Percentiles rank a stretch among this genome's conserved stretches.
phyloP scores from a whole-genome alignment of 306 rosid genomes.

The Begonia loranthoides region DNA sequence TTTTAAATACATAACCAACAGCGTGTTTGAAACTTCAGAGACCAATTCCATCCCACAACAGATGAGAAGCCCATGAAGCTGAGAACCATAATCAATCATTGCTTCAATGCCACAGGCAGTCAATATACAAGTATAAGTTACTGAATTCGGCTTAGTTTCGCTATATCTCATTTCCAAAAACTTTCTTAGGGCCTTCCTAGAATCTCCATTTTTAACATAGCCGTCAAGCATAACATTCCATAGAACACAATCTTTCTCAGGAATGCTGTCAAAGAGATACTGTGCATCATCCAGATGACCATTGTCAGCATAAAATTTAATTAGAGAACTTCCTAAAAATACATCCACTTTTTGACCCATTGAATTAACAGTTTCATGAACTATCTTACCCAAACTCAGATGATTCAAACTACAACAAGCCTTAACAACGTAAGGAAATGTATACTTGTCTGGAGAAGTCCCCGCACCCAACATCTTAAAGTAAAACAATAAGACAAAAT shows the following conservation, averaged over 20 bases:
- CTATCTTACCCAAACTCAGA: conserved; percentile 35
- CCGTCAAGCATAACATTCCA: conserved; percentile 83
- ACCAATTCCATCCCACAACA: conserved; percentile 43
- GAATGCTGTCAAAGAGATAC: conserved; percentile 48
- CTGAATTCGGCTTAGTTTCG: conserved; percentile 30
- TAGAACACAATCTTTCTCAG: conserved; percentile 38
- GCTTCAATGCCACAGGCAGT: conserved; percentile 48
- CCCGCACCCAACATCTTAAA: conserved; percentile 62
- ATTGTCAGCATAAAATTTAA: conserved; percentile 51
- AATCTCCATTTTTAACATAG: conserved; percentile 47
- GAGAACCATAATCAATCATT: conserved; percentile 36
- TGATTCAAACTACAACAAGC: conserved; percentile 62
- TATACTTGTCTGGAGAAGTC: conserved; percentile 67
- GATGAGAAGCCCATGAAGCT: conserved; percentile 57
- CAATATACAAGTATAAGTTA: conserved; percentile 42
- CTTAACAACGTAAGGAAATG: conserved; percentile 71
- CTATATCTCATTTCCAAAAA: conserved; percentile 42
- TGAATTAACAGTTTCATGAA: conserved; percentile 25
- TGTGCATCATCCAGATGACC: conserved; percentile 48
- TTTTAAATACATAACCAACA: conserved; percentile 54
- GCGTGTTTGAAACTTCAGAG: conserved; percentile 45
- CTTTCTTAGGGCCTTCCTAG: conserved; percentile 22
- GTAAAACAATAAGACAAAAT: conserved; percentile 49
- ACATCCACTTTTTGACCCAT: conserved; percentile 51
- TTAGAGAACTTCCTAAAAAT: conserved; percentile 59